These are phyloP conservation scores for Neoarthrinium moseri DNA, from an alignment of 2,329 filamentous ascomycete species.

Conservation along the genomic window DNA sequence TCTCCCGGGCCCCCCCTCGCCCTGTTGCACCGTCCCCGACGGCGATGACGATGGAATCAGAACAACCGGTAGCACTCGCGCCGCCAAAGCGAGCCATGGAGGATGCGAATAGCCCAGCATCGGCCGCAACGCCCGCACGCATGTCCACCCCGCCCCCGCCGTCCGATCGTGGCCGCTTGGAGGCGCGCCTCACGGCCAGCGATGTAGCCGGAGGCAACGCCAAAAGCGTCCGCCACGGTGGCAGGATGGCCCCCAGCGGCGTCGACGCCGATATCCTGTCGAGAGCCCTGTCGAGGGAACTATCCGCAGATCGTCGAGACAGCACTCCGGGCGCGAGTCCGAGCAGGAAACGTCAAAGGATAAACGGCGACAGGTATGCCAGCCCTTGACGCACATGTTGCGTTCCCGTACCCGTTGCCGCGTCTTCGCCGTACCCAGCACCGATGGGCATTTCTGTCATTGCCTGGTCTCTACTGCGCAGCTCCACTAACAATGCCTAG, in stretches of 20 bases:
- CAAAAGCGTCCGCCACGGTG: conserved; percentile 31
- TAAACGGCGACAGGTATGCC: conserved; percentile 59
- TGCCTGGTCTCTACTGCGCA: conserved; percentile 16
- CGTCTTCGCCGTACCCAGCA: no score
- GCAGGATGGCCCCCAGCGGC: conserved; percentile 32
- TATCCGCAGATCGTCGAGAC: conserved; percentile 50
- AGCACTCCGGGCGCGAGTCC: conserved; percentile 54
- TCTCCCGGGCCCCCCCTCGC: background rate
- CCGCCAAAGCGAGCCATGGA: conserved; percentile 29
- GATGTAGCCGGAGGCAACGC: conserved; percentile 35
- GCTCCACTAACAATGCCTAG: conserved; percentile 44
- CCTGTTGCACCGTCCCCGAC: background rate
- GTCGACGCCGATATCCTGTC: conserved; percentile 52
- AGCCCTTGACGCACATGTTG: background rate
- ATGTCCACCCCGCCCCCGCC: conserved; percentile 44
- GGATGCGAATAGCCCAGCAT: conserved; percentile 33
- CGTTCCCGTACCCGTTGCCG: no score
- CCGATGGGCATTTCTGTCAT: no score
- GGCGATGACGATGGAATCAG: conserved; percentile 34
- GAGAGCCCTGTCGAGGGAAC: conserved; percentile 48
- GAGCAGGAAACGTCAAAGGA: conserved; percentile 57
- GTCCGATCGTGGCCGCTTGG: conserved; percentile 40
- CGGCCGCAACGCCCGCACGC: conserved; percentile 33
- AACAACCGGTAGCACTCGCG: conserved; percentile 22
- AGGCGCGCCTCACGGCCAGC: conserved; percentile 37